These are phyloP conservation scores for Kondoa malvinella DNA, from an alignment of 768 basidiomycete genomes.

Conservation along the genomic window DNA sequence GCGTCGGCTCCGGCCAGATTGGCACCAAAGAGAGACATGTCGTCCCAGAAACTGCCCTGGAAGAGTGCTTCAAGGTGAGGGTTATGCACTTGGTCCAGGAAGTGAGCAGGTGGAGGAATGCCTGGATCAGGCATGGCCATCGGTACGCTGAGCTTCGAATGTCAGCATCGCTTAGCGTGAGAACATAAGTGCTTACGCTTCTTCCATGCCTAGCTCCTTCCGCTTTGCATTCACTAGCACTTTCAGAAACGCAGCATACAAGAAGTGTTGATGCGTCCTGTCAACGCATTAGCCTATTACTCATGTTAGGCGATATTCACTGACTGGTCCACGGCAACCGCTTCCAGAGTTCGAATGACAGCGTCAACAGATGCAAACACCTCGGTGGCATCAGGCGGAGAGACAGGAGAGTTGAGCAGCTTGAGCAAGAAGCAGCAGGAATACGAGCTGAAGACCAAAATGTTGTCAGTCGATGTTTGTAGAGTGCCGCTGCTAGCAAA, in stretches of 20 bases:
- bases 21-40: not conserved
- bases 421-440: not conserved
- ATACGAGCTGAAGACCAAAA: not conserved
- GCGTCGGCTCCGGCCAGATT: not conserved
- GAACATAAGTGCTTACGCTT: not conserved
- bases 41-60: not conserved
- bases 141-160: not conserved
- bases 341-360: not conserved
- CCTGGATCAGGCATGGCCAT: not conserved
- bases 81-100: not conserved
- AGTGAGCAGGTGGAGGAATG: not conserved
- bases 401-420: not conserved
- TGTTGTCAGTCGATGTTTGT: not conserved
- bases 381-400: not conserved
- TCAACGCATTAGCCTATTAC: no score
- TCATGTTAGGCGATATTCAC: not conserved
- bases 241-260: not conserved
- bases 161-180: no score
- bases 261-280: not conserved
- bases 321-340: not conserved
- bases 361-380: not conserved
- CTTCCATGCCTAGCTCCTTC: not conserved
- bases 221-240: not conserved
- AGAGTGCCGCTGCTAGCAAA: not conserved
- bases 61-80: not conserved